Percentiles rank a stretch among this genome's conserved stretches.
Conservation (phyloP, 1,284 basidiomycete genomes). For the Veloboletus limbatus region DNA sequence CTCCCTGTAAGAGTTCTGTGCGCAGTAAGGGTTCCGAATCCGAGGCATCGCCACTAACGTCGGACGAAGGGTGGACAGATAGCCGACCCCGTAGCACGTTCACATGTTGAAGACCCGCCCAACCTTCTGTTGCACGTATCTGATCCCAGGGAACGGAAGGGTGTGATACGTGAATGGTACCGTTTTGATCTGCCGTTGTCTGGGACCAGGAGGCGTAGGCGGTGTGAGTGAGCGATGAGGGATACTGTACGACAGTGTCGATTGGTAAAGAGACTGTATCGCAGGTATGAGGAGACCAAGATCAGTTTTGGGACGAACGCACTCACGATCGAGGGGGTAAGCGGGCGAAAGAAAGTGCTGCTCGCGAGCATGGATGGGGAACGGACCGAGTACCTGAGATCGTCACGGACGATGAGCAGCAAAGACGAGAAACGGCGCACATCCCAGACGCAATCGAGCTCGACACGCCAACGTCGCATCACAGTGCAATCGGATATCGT, state of each 20-base stretch:
- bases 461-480: conserved; percentile 27
- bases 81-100: conserved; percentile 61
- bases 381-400: conserved; percentile 68
- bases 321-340: conserved; percentile 64
- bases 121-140: conserved; percentile 72
- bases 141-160: conserved; percentile 59
- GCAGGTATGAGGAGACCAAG: not conserved
- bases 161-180: conserved; percentile 57
- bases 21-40: conserved; percentile 39
- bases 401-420: not conserved
- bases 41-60: conserved; percentile 21
- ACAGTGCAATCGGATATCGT: too few relatives aligned
- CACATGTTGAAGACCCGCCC: conserved; percentile 77
- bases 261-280: conserved; percentile 21
- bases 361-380: conserved; percentile 77
- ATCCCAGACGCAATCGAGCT: conserved; percentile 28
- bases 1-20: conserved; percentile 54
- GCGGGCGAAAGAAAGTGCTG: conserved; percentile 75
- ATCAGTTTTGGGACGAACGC: not conserved
- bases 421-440: conserved; percentile 14
- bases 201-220: conserved; percentile 61
- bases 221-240: conserved; percentile 41
- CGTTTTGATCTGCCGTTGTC: conserved; percentile 38
- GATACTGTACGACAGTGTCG: conserved; percentile 40
- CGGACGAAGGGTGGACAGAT: conserved; percentile 50